These are phyloP conservation scores for Nitzschia inconspicua DNA, from an alignment of 108 stramenopile genomes.

Conservation along the genomic window DNA sequence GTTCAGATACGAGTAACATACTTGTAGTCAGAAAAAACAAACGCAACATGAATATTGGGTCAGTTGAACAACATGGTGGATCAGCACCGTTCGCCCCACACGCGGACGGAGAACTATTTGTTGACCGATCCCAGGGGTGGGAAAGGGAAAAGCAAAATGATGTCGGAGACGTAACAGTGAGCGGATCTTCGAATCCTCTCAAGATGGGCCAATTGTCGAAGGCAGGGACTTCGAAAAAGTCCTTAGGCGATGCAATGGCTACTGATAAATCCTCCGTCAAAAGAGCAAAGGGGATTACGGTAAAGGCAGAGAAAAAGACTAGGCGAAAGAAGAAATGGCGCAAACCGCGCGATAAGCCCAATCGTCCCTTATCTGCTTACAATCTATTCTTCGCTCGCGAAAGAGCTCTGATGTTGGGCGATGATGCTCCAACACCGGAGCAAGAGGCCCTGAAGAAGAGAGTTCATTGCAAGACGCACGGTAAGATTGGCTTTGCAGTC, in stretches of 20 bases:
- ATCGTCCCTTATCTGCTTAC: constrained; percentile 35
- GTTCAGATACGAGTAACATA: no score
- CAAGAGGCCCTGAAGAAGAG: constrained; percentile 15
- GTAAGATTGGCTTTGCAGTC: constrained; percentile 44
- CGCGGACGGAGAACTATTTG: no score
- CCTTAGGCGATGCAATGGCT: background rate
- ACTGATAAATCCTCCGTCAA: background rate
- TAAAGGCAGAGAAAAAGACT: constrained; percentile 3
- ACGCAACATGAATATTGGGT: no score
- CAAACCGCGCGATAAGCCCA: constrained; percentile 40
- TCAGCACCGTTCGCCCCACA: no score
- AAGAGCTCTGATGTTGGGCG: constrained; percentile 7
- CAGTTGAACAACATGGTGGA: no score
- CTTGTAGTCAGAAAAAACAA: no score
- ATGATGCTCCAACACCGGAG: constrained; percentile 16
- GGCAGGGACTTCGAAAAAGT: background rate
- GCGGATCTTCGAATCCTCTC: background rate
- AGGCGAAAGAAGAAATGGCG: constrained; percentile 31
- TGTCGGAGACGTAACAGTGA: no score
- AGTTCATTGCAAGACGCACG: constrained; percentile 19
- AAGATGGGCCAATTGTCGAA: background rate
- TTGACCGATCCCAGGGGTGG: no score
- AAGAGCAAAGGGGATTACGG: background rate
- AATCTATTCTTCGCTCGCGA: constrained; percentile 38
- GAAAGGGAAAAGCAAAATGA: no score